These are phyloP conservation scores for Penicillium manginii DNA, from an alignment of 495 filamentous ascomycete genomes.

Conservation along the genomic window DNA sequence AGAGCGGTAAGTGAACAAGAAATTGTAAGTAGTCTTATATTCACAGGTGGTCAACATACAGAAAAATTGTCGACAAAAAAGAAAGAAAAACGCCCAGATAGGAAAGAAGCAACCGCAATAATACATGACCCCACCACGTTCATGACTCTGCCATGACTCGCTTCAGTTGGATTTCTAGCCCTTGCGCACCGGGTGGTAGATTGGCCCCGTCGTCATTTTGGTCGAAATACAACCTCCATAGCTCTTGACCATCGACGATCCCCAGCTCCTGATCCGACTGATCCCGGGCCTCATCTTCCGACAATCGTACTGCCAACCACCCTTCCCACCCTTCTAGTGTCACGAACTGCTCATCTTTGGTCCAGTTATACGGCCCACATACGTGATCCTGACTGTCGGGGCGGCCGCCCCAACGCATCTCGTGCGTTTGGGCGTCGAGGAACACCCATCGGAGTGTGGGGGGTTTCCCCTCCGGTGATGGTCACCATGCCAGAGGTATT, in stretches of 20 bases:
- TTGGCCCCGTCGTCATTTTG: conserved; percentile 31
- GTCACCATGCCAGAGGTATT: conserved; percentile 32
- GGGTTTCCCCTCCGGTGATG: conserved; percentile 29
- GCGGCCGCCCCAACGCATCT: conserved; percentile 34
- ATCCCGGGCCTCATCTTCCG: conserved; percentile 19
- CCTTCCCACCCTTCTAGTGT: conserved; percentile 32
- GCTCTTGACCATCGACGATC: conserved; percentile 21
- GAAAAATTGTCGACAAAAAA: not conserved
- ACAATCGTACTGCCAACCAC: conserved; percentile 31
- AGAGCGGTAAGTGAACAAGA: not conserved
- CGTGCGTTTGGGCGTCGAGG: conserved; percentile 24
- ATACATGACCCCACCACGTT: conserved; percentile 1
- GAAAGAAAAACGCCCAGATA: not conserved
- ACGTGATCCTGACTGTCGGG: conserved; percentile 28
- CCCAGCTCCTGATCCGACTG: conserved; percentile 17
- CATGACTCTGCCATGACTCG: conserved; percentile 22
- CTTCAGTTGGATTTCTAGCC: conserved; percentile 30
- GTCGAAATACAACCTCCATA: conserved; percentile 36
- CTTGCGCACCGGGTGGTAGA: conserved; percentile 27
- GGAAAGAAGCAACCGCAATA: not conserved
- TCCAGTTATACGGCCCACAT: conserved; percentile 36
- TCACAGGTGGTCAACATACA: not conserved
- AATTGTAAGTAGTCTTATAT: too few relatives aligned
- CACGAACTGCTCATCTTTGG: conserved; percentile 29
- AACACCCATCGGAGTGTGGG: conserved; percentile 36